Percentiles rank a stretch among this genome's conserved stretches.
Evolutionary conservation across 2,329 filamentous ascomycete genomes (phyloP).

Genomic region (Ceratocystis variospora): DNA sequence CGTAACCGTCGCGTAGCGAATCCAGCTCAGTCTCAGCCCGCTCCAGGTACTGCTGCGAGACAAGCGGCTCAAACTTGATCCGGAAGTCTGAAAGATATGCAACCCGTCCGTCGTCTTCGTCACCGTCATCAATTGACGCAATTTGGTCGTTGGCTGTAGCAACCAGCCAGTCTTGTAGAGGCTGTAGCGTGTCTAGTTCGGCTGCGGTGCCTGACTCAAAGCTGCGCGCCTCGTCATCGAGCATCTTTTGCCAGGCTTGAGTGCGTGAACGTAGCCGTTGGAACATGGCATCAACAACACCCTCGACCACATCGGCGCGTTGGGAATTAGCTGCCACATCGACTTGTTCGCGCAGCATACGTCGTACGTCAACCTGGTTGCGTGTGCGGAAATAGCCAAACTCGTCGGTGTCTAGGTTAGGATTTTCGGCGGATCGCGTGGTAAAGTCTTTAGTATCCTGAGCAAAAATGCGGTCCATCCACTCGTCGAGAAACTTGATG

Average conservation of each 20-base stretch:
- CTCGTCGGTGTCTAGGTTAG: slow-evolving; percentile 70
- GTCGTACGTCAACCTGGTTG: slow-evolving; percentile 88
- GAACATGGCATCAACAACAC: slow-evolving; percentile 94
- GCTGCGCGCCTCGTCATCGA: slow-evolving; percentile 69
- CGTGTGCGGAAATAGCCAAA: slow-evolving; percentile 86
- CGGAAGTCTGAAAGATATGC: slow-evolving; percentile 81
- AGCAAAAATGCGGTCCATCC: slow-evolving; percentile 84
- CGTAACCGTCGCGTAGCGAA: slow-evolving; percentile 73
- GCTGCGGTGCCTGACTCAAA: slow-evolving; percentile 45
- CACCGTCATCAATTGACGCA: slow-evolving; percentile 88
- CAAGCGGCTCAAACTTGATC: slow-evolving; percentile 65
- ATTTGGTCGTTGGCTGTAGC: slow-evolving; percentile 98
- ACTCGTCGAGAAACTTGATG: slow-evolving; percentile 88
- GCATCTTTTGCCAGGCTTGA: slow-evolving; percentile 71
- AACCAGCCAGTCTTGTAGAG: slow-evolving; percentile 87
- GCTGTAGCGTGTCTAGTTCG: slow-evolving; percentile 56
- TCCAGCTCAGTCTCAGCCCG: slow-evolving; percentile 60
- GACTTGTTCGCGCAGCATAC: slow-evolving; percentile 89
- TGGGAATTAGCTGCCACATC: slow-evolving; percentile 72
- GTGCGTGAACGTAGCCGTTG: slow-evolving; percentile 70
- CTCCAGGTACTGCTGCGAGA: slow-evolving; percentile 67
- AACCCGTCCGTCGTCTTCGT: slow-evolving; percentile 54
- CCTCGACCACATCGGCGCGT: slow-evolving; percentile 81
- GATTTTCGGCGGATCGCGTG: slow-evolving; percentile 57
- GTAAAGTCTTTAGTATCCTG: slow-evolving; percentile 72